Conservation (phyloP, 2,329 filamentous ascomycete species). For the Hypoxylon sp. region DNA sequence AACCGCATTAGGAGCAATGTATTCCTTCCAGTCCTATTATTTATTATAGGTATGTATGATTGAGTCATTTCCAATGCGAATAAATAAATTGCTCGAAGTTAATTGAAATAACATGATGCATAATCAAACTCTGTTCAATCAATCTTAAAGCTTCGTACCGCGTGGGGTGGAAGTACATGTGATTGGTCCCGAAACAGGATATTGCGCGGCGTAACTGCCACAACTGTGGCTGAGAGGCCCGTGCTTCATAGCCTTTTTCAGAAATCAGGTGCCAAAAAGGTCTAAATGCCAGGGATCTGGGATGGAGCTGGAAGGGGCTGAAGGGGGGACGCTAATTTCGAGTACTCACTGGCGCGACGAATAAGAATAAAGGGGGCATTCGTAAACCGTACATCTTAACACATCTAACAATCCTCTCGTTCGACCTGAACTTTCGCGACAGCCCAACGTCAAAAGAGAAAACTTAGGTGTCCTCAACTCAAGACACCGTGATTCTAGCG, state of each 20-base stretch:
- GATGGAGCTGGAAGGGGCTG: slow-evolving; percentile 14
- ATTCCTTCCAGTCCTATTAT: slow-evolving; percentile 7
- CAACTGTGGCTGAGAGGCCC: slow-evolving; percentile 29
- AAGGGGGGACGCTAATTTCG: slow-evolving; percentile 37
- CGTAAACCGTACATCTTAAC: slow-evolving; percentile 26
- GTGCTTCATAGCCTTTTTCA: slow-evolving; percentile 10
- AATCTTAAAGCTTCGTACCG: slow-evolving; percentile 39
- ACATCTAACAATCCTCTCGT: slow-evolving; percentile 32
- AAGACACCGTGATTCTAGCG: slow-evolving; percentile 12
- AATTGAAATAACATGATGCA: slow-evolving; percentile 28
- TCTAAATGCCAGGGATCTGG: slow-evolving; percentile 31
- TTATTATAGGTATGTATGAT: slow-evolving; percentile 20
- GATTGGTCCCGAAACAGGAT: slow-evolving; percentile 29
- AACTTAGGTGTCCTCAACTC: slow-evolving; percentile 40
- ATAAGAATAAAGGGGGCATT: slow-evolving; percentile 44
- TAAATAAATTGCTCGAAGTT: slow-evolving; percentile 16
- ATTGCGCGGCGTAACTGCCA: slow-evolving; percentile 29
- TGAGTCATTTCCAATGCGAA: slow-evolving; percentile 12
- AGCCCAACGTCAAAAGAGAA: slow-evolving; percentile 14
- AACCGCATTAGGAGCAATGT: slow-evolving; percentile 3
- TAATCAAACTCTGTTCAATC: slow-evolving; percentile 34
- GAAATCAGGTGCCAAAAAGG: slow-evolving; percentile 38
- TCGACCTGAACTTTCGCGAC: slow-evolving; percentile 33
- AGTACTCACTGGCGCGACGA: slow-evolving; percentile 39
- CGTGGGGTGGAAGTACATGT: slow-evolving; percentile 33